These are phyloP conservation scores for Wickerhamiella nectarea DNA, from an alignment of 805 yeast species.

Conservation along the genomic window DNA sequence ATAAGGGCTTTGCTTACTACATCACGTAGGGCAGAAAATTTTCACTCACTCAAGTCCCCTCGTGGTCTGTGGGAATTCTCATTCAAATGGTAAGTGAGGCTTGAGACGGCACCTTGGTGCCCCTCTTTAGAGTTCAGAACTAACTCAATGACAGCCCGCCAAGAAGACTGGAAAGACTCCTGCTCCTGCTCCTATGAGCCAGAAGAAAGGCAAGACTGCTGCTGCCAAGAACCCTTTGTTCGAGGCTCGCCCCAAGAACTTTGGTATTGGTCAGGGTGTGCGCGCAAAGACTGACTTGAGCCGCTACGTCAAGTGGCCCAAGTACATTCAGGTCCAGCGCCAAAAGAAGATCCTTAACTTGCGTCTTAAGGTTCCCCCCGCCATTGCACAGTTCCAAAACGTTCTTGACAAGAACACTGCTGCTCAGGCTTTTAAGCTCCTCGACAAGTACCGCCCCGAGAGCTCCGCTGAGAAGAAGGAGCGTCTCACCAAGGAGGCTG, in stretches of 20 bases:
- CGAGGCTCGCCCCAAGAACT: constrained; percentile 81
- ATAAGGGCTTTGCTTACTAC: not conserved
- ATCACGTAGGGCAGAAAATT: constrained; percentile 4
- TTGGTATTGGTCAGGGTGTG: constrained; percentile 90
- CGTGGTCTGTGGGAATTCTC: not conserved
- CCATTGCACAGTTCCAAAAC: constrained; percentile 91
- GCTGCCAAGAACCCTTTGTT: constrained; percentile 62
- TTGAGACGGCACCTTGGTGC: constrained; percentile 2
- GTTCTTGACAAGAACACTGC: constrained; percentile 98
- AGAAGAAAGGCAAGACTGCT: constrained; percentile 32
- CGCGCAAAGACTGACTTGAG: constrained; percentile 93
- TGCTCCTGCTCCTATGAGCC: constrained; percentile 45
- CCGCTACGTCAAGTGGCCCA: constrained; percentile 99
- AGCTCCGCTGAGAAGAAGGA: constrained; percentile 95
- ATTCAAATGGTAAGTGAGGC: constrained; percentile 9
- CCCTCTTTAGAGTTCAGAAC: constrained; percentile 12
- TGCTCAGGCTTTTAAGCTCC: constrained; percentile 87
- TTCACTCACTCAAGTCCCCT: constrained; percentile 1
- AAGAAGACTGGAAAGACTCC: constrained; percentile 98
- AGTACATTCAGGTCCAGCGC: constrained; percentile 95
- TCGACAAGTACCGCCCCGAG: constrained; percentile 99
- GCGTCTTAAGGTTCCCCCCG: constrained; percentile 98
- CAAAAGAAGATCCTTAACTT: constrained; percentile 90
- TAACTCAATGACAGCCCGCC: constrained; percentile 26
- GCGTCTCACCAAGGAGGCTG: constrained; percentile 94